Percentiles rank a stretch among this genome's conserved stretches.
These are phyloP conservation scores for Venturia aucupariae DNA, from an alignment of 2,329 filamentous ascomycete genomes.

Conservation along the genomic window DNA sequence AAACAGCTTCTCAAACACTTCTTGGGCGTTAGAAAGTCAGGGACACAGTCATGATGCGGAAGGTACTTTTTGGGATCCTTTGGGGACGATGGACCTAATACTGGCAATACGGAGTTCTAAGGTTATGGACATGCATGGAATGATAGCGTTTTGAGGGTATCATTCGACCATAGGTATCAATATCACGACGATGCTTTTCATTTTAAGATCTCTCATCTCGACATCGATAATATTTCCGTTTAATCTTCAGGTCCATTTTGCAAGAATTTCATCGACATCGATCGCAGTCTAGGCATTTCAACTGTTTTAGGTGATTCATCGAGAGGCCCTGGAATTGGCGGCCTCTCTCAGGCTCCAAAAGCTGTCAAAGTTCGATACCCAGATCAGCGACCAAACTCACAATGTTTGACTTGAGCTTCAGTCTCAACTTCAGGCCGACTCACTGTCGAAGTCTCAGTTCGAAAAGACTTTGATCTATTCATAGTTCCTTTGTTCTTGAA, in stretches of 20 bases:
- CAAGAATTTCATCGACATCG: background rate
- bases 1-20: background rate
- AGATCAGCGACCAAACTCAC: no score
- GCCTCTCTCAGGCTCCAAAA: background rate
- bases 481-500: background rate
- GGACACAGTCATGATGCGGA: background rate
- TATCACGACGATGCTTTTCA: background rate
- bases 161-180: background rate
- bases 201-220: background rate
- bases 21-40: background rate
- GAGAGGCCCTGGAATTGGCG: background rate
- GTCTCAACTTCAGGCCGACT: background rate
- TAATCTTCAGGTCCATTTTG: no score
- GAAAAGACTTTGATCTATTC: background rate
- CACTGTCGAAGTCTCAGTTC: background rate
- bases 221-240: background rate
- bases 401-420: background rate
- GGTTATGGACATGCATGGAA: background rate
- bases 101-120: background rate
- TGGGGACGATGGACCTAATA: background rate
- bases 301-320: background rate
- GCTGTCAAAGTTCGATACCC: no score
- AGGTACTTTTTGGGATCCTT: background rate
- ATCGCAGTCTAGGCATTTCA: background rate
- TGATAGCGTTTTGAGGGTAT: slow-evolving; percentile 1